Conservation (phyloP, 2,329 filamentous ascomycete genomes). For the Exophiala calicioides region DNA sequence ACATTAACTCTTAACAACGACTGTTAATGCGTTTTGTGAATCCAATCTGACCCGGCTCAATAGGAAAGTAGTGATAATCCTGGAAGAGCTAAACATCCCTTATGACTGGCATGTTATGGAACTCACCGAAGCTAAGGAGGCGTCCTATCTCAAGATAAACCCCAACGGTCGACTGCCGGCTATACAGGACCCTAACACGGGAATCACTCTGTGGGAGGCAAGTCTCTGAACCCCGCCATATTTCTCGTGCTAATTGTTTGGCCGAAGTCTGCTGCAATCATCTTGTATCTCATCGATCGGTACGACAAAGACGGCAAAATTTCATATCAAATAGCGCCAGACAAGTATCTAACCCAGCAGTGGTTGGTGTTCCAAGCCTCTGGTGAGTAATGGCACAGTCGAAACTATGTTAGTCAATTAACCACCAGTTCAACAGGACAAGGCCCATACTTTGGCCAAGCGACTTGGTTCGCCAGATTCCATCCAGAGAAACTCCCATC, state of each 20-base stretch:
- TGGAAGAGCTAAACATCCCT: constrained; percentile 37
- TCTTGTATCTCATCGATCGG: constrained; percentile 47
- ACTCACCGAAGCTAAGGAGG: constrained; percentile 30
- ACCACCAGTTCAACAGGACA: no score
- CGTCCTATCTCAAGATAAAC: constrained; percentile 6
- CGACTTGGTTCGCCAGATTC: constrained; percentile 44
- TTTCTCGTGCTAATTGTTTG: background rate
- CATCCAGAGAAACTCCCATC: constrained; percentile 46
- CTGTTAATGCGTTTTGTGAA: background rate
- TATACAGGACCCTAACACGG: constrained; percentile 40
- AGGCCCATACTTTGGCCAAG: constrained; percentile 53
- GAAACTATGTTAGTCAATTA: no score
- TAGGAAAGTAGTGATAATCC: constrained; percentile 34
- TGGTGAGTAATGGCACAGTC: background rate
- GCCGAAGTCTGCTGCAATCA: constrained; percentile 44
- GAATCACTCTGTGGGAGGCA: constrained; percentile 42
- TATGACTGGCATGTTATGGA: constrained; percentile 31
- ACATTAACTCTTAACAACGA: background rate
- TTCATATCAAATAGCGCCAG: constrained; percentile 37
- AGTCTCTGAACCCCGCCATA: background rate
- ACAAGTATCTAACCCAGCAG: constrained; percentile 43
- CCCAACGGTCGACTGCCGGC: constrained; percentile 36
- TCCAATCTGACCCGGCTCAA: no score
- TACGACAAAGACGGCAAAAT: constrained; percentile 46
- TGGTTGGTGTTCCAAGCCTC: constrained; percentile 49